Conservation (phyloP, 306 rosid genomes). For the Mimosa pudica region DNA sequence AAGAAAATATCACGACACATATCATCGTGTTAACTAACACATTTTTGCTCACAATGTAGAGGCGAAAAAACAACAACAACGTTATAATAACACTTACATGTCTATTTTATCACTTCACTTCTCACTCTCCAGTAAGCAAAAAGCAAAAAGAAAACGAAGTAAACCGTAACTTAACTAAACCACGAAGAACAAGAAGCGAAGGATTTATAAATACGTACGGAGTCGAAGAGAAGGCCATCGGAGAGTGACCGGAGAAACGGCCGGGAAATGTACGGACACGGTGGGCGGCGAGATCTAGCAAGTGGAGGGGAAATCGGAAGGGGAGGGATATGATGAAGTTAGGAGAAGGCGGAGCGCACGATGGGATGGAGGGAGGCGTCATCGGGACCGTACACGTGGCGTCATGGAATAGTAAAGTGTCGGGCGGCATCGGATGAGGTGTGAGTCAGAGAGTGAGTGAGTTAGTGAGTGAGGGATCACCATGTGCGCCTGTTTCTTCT, state of each 20-base stretch:
- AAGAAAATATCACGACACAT: constrained; percentile 18
- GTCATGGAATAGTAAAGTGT: neutral
- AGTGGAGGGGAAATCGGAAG: neutral
- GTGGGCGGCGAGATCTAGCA: constrained; percentile 42
- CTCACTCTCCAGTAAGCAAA: constrained; percentile 12
- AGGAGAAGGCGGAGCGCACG: constrained; percentile 38
- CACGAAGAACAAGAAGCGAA: constrained; percentile 10
- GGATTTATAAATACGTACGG: constrained; percentile 23
- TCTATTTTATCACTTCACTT: too few species aligned
- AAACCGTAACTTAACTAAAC: constrained; percentile 36
- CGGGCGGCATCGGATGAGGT: neutral
- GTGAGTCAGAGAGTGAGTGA: neutral
- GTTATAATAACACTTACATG: neutral
- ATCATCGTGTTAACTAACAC: neutral
- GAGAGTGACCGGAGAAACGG: constrained; percentile 21
- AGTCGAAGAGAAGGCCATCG: neutral
- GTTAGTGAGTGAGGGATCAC: neutral
- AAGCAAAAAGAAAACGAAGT: neutral
- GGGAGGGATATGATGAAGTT: neutral
- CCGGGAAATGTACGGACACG: constrained; percentile 35
- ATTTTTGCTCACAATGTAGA: neutral
- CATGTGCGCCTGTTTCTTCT: neutral
- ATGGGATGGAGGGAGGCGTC: constrained; percentile 19
- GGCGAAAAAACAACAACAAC: neutral
- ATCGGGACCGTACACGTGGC: constrained; percentile 44